phyloP scores from a whole-genome alignment of 2,329 filamentous ascomycete species.

The Xylariaceae sp. region DNA sequence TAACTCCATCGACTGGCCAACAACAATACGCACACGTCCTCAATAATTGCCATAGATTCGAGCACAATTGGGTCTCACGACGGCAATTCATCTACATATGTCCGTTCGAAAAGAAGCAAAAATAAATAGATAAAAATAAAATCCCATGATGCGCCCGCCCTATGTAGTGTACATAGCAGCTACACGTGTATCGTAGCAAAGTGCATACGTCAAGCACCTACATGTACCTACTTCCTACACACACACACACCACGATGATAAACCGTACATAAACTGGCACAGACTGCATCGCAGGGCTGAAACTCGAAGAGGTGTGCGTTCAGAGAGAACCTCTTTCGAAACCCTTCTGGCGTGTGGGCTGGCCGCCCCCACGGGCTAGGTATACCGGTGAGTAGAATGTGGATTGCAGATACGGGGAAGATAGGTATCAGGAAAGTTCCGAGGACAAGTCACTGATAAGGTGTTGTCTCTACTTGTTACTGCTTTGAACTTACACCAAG shows the following conservation, averaged over 20 bases:
- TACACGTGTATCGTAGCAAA: background rate
- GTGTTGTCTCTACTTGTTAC: background rate
- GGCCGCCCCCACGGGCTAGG: background rate
- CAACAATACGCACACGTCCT: too few relatives aligned
- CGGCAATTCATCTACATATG: background rate
- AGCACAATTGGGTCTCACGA: background rate
- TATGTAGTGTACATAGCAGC: background rate
- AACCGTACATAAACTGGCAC: background rate
- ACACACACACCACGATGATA: background rate
- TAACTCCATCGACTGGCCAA: too few relatives aligned
- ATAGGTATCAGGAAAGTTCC: background rate
- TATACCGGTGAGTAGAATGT: background rate
- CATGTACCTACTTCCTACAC: background rate
- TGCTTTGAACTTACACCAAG: background rate
- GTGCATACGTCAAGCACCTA: background rate
- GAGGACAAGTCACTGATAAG: background rate
- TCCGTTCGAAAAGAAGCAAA: background rate
- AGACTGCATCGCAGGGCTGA: conserved; percentile 18
- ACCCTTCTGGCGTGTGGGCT: conserved; percentile 16
- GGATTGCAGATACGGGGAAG: background rate
- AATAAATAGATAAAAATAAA: background rate
- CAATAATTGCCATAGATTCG: background rate
- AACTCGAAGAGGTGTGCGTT: conserved; percentile 12
- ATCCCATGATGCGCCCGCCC: background rate
- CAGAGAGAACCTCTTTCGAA: background rate